These are phyloP conservation scores for Phycomyces nitens DNA, from an alignment of 192 early-diverging fungal species.

Conservation along the genomic window DNA sequence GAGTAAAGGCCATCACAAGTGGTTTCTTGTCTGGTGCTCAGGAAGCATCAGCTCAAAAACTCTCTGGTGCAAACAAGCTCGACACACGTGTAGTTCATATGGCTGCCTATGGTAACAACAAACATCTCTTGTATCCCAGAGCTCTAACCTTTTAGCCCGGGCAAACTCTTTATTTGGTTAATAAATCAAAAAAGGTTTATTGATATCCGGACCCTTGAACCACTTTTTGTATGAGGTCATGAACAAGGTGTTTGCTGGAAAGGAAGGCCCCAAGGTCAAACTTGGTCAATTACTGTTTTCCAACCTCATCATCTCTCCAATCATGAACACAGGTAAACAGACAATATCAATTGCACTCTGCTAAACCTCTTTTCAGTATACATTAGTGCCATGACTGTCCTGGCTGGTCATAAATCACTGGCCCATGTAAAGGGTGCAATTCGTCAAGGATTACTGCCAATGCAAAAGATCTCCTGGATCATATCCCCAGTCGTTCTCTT, in stretches of 20 bases:
- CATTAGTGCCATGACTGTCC: slow-evolving; percentile 74
- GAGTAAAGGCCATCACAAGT: slow-evolving; percentile 77
- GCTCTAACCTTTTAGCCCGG: too few species aligned
- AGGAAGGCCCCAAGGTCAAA: slow-evolving; percentile 59
- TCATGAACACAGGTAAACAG: slow-evolving; percentile 71
- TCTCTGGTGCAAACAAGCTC: slow-evolving; percentile 53
- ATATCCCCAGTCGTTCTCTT: slow-evolving; percentile 77
- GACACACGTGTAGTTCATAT: slow-evolving; percentile 74
- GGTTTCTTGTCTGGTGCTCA: slow-evolving; percentile 75
- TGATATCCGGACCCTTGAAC: slow-evolving; percentile 78
- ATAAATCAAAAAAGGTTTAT: slow-evolving; percentile 59
- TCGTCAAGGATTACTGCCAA: slow-evolving; percentile 54
- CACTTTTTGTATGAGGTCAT: slow-evolving; percentile 75
- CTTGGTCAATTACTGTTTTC: slow-evolving; percentile 69
- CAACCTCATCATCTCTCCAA: slow-evolving; percentile 80
- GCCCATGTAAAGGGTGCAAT: slow-evolving; percentile 53
- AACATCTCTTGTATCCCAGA: too few species aligned
- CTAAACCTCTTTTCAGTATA: slow-evolving; percentile 50
- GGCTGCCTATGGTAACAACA: slow-evolving; percentile 70
- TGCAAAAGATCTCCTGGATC: slow-evolving; percentile 83
- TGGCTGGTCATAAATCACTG: slow-evolving; percentile 65
- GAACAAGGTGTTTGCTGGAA: slow-evolving; percentile 68
- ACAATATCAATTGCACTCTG: background rate
- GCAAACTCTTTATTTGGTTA: too few species aligned
- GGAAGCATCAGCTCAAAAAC: slow-evolving; percentile 68